phyloP scores from a whole-genome alignment of 331 rosid species.

The Phaseolus coccineus region DNA sequence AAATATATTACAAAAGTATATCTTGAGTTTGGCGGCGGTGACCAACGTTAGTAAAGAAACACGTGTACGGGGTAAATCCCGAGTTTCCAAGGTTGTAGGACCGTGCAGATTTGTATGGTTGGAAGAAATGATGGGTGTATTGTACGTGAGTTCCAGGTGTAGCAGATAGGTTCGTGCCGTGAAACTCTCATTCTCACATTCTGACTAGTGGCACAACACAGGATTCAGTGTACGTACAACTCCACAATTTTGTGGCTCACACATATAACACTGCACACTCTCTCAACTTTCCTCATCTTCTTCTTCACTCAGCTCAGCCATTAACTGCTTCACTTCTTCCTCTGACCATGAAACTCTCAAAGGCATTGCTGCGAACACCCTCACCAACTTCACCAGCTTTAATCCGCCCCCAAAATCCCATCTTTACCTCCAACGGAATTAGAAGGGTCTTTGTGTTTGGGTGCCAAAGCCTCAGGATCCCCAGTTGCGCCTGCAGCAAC shows the following conservation, averaged over 20 bases:
- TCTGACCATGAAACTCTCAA: constrained; percentile 53
- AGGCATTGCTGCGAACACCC: constrained; percentile 47
- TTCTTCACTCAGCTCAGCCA: neutral
- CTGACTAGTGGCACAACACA: neutral
- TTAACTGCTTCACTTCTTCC: neutral
- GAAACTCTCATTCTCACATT: neutral
- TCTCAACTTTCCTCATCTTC: neutral
- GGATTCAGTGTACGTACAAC: neutral
- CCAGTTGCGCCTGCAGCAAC: constrained; percentile 41
- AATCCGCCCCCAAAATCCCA: constrained; percentile 18
- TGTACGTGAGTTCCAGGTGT: neutral
- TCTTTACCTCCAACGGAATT: constrained; percentile 28
- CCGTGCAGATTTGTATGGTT: constrained; percentile 18
- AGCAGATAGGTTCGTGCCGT: neutral
- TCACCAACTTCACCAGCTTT: constrained; percentile 12
- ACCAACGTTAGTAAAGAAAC: neutral
- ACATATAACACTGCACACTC: neutral
- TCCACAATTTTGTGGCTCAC: neutral
- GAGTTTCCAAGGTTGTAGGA: neutral
- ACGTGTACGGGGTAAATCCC: constrained; percentile 17
- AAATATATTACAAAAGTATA: too few species aligned
- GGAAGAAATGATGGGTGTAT: neutral
- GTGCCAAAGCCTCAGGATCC: constrained; percentile 37
- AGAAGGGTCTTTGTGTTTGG: constrained; percentile 44
- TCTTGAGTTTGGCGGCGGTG: neutral